Conservation (phyloP, 805 yeast species). For the Kluyveromyces wickerhamii region DNA sequence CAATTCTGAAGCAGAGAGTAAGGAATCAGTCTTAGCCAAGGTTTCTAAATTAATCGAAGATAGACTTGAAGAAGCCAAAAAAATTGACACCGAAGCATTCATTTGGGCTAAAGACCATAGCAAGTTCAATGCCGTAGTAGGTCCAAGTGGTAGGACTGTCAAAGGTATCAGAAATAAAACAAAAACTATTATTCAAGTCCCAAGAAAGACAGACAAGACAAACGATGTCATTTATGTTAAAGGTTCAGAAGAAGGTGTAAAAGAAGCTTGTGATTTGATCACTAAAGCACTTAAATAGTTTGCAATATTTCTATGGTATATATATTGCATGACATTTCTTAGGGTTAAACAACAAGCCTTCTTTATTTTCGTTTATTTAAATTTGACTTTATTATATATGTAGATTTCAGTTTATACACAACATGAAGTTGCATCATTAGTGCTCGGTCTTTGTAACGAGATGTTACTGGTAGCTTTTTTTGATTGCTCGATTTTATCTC, state of each 20-base stretch:
- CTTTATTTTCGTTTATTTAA: no score
- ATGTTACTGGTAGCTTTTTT: conserved; percentile 18
- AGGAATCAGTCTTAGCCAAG: conserved; percentile 38
- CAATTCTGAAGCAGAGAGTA: conserved; percentile 38
- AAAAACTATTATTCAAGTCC: conserved; percentile 54
- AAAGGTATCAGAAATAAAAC: conserved; percentile 51
- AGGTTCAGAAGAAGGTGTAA: conserved; percentile 52
- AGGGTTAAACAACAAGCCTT: no score
- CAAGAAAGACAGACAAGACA: conserved; percentile 46
- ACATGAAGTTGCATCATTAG: conserved; percentile 36
- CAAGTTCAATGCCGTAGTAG: conserved; percentile 57
- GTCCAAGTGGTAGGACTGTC: conserved; percentile 67
- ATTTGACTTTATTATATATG: no score
- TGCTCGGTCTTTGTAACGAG: conserved; percentile 37
- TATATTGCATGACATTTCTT: no score
- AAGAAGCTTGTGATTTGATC: conserved; percentile 38
- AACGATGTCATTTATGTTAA: conserved; percentile 49
- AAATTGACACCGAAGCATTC: conserved; percentile 48
- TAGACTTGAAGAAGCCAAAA: conserved; percentile 39
- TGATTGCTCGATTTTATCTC: conserved; percentile 11
- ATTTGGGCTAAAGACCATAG: conserved; percentile 47
- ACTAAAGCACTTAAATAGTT: conserved; percentile 15
- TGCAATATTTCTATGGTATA: no score
- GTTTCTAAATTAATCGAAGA: conserved; percentile 36
- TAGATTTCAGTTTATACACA: conserved; percentile 30